Evolutionary conservation across 176 grass and related monocot species (phyloP).

Genomic region (Avena atlantica): DNA sequence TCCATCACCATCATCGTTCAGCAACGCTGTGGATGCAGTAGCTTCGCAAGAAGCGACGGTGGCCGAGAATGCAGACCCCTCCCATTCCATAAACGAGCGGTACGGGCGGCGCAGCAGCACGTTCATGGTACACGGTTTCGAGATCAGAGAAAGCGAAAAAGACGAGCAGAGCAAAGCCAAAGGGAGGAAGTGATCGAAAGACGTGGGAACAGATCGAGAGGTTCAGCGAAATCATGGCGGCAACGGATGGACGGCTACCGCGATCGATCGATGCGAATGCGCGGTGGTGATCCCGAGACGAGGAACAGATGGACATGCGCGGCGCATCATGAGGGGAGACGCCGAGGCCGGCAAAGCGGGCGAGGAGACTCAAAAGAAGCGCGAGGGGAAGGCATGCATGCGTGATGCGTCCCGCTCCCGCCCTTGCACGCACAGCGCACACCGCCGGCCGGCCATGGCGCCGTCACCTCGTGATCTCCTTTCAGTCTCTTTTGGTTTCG

Average conservation of each 20-base stretch:
- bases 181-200: not conserved
- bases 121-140: constrained; percentile 44
- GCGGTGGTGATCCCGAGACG: constrained; percentile 49
- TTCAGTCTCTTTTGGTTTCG: constrained; percentile 40
- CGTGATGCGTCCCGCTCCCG: not conserved
- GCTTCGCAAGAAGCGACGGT: not conserved
- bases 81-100: constrained; percentile 31
- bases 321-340: constrained; percentile 13
- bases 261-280: not conserved
- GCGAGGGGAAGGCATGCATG: not conserved
- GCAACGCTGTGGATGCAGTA: not conserved
- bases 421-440: not conserved
- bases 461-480: constrained; percentile 32
- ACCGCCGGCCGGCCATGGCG: not conserved
- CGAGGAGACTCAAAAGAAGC: not conserved
- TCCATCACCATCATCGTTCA: not conserved
- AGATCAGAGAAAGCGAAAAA: constrained; percentile 56
- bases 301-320: not conserved
- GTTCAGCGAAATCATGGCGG: not conserved
- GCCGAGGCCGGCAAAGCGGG: constrained; percentile 11
- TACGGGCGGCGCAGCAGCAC: not conserved
- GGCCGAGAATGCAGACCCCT: constrained; percentile 19
- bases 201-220: constrained; percentile 12
- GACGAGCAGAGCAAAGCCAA: constrained; percentile 4
- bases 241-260: not conserved